Evolutionary conservation across 2,329 filamentous ascomycete genomes (phyloP).

Genomic region (Xenoacremonium recifei): DNA sequence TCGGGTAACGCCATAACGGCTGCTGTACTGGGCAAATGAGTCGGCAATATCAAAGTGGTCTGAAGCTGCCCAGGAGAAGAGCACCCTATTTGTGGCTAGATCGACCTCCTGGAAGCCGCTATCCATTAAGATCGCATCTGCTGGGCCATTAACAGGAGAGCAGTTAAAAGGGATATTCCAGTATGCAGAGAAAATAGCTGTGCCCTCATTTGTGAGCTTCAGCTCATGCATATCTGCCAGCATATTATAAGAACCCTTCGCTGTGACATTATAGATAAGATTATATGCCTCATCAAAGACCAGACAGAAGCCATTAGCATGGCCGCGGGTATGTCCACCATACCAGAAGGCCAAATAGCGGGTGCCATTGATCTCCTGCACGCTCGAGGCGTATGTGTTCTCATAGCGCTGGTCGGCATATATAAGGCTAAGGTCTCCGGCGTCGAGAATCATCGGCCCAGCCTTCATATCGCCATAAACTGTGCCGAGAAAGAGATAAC

Average conservation of each 20-base stretch:
- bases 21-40: slow-evolving; percentile 26
- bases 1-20: slow-evolving; percentile 27
- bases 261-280: slow-evolving; percentile 36
- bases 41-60: slow-evolving; percentile 28
- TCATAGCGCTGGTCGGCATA: slow-evolving; percentile 35
- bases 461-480: slow-evolving; percentile 21
- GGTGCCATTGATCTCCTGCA: slow-evolving; percentile 29
- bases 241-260: slow-evolving; percentile 31
- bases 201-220: slow-evolving; percentile 38
- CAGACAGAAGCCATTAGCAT: slow-evolving; percentile 29
- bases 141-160: slow-evolving; percentile 29
- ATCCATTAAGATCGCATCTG: slow-evolving; percentile 30
- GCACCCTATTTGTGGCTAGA: slow-evolving; percentile 32
- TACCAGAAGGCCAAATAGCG: slow-evolving; percentile 37
- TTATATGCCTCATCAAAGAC: slow-evolving; percentile 35
- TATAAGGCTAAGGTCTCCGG: slow-evolving; percentile 35
- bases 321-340: slow-evolving; percentile 22
- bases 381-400: slow-evolving; percentile 23
- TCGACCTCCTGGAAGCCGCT: slow-evolving; percentile 40
- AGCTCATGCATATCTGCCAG: slow-evolving; percentile 43
- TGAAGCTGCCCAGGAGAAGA: slow-evolving; percentile 37
- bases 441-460: slow-evolving; percentile 35
- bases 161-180: slow-evolving; percentile 31
- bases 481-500: slow-evolving; percentile 33
- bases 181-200: slow-evolving; percentile 42